These are phyloP conservation scores for Lactuca saligna DNA, from an alignment of 129 eudicot genomes.

Conservation along the genomic window DNA sequence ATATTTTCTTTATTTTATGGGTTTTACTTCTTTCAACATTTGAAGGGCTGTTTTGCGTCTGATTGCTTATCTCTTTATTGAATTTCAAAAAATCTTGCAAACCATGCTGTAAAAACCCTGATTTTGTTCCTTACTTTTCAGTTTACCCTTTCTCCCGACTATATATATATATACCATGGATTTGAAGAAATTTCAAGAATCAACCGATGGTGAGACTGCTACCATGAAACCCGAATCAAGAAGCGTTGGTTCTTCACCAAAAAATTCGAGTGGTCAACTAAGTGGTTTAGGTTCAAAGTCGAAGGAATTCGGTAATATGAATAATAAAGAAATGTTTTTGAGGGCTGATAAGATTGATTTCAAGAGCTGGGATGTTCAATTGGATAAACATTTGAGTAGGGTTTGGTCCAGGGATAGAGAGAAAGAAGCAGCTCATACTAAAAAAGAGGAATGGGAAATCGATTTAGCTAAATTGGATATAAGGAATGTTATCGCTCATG, in stretches of 20 bases:
- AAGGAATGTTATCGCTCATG: conserved; percentile 73
- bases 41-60: background rate
- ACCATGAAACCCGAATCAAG: conserved; percentile 34
- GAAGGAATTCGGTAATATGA: conserved; percentile 47
- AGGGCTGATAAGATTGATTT: conserved; percentile 95
- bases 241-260: conserved; percentile 40
- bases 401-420: conserved; percentile 70
- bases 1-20: background rate
- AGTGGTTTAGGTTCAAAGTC: conserved; percentile 38
- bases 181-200: conserved; percentile 33
- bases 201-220: conserved; percentile 18
- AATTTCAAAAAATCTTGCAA: conserved; percentile 23
- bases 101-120: conserved; percentile 22
- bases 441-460: conserved; percentile 87
- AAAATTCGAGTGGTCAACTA: conserved; percentile 33
- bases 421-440: conserved; percentile 15
- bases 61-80: background rate
- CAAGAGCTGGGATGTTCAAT: conserved; percentile 75
- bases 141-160: background rate
- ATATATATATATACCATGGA: conserved; percentile 21
- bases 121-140: background rate
- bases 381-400: conserved; percentile 73
- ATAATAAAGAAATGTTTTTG: conserved; percentile 43
- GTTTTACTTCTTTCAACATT: background rate
- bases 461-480: conserved; percentile 79